These are phyloP conservation scores for Anthoceros angustus DNA, from an alignment of 225 moss, liverwort and hornwort species.

Conservation along the genomic window DNA sequence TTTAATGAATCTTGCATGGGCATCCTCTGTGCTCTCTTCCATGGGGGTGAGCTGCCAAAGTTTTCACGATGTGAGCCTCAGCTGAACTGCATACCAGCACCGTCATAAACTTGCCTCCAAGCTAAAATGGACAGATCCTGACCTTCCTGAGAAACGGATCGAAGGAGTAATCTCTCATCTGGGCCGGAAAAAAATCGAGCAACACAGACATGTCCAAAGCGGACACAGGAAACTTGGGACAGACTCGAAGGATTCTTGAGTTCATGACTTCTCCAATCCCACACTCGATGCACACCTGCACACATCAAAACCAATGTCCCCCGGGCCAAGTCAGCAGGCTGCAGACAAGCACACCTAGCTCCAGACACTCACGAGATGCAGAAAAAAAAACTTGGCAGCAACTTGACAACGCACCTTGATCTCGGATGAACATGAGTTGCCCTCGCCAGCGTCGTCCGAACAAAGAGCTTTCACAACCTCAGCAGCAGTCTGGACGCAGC, in stretches of 20 bases:
- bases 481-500: conserved; percentile 56
- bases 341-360: neutral
- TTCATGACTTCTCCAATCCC: conserved; percentile 57
- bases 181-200: conserved; percentile 2
- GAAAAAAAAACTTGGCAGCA: neutral
- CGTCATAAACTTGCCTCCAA: neutral
- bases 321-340: neutral
- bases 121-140: conserved; percentile 12
- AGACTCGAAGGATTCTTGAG: conserved; percentile 28
- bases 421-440: conserved; percentile 14
- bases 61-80: neutral
- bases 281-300: conserved; percentile 45
- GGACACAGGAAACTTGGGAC: conserved; percentile 18
- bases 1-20: conserved; percentile 14
- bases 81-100: too few relatives aligned
- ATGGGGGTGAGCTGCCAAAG: conserved; percentile 28
- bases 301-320: neutral
- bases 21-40: conserved; percentile 23
- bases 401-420: conserved; percentile 25
- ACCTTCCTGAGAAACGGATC: neutral
- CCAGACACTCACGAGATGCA: neutral
- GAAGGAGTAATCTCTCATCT: neutral
- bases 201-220: conserved; percentile 27
- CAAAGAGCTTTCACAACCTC: conserved; percentile 50
- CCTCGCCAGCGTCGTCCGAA: conserved; percentile 17